These are phyloP conservation scores for slime mould (Dictyostelium discoideum) DNA, from an alignment of 78 protist genomes.

Conservation along the genomic window DNA sequence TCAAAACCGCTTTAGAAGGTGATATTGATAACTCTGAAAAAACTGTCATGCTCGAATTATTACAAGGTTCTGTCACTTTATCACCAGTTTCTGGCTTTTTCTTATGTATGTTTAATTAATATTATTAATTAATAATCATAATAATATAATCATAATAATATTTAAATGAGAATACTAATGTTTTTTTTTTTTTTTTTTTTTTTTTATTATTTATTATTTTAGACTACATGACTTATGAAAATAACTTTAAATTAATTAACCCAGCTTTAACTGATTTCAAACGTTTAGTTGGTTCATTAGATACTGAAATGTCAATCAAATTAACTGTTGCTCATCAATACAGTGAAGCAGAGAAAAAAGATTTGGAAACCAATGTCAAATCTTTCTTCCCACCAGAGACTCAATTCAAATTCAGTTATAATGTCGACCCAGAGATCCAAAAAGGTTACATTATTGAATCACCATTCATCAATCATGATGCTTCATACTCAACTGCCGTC, in stretches of 20 bases:
- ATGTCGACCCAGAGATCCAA: slow-evolving; percentile 55
- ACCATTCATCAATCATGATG: slow-evolving; percentile 62
- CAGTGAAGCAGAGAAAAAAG: slow-evolving; percentile 21
- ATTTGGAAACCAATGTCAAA: slow-evolving; percentile 6
- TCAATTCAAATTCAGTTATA: not conserved
- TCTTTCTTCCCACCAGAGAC: slow-evolving; percentile 62
- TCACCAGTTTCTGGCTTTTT: slow-evolving; percentile 63
- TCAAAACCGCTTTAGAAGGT: slow-evolving; percentile 3
- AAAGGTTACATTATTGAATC: slow-evolving; percentile 68
- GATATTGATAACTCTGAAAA: slow-evolving; percentile 29
- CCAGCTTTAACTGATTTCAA: slow-evolving; percentile 45
- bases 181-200: not conserved
- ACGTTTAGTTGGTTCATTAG: slow-evolving; percentile 63
- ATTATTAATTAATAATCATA: no score
- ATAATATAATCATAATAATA: no score
- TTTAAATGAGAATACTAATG: no score
- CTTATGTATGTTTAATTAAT: slow-evolving; percentile 23
- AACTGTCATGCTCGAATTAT: slow-evolving; percentile 17
- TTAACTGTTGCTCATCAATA: slow-evolving; percentile 69
- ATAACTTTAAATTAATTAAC: slow-evolving; percentile 6
- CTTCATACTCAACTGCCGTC: slow-evolving; percentile 28
- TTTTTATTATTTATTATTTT: no score
- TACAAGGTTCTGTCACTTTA: not conserved
- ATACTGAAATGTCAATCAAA: slow-evolving; percentile 39
- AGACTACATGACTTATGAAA: slow-evolving; percentile 56